phyloP scores from a whole-genome alignment of 2,329 filamentous ascomycete species.

The Talaromyces sp. region DNA sequence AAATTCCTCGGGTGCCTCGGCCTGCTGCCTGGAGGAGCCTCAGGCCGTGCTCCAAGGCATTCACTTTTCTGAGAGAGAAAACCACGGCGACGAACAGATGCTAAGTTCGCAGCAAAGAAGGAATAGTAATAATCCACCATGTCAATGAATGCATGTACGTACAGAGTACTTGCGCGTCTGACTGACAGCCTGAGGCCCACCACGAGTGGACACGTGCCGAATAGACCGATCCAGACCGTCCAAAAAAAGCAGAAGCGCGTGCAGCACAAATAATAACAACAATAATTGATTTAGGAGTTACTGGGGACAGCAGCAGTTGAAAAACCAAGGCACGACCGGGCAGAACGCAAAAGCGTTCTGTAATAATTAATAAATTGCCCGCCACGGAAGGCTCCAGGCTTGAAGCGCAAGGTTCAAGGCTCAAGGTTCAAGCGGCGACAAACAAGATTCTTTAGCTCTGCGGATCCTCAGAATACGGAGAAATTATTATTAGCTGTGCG shows the following conservation, averaged over 20 bases:
- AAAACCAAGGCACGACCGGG: not conserved
- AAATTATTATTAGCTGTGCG: too few species aligned
- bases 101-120: not conserved
- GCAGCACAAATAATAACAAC: not conserved
- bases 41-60: not conserved
- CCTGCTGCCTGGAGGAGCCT: not conserved
- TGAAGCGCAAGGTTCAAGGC: too few species aligned
- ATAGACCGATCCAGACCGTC: slow-evolving; percentile 6
- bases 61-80: not conserved
- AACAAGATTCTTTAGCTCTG: not conserved
- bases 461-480: not conserved
- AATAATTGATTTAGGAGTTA: too few species aligned
- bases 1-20: not conserved
- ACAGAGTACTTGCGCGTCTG: too few species aligned
- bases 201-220: slow-evolving; percentile 2
- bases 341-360: not conserved
- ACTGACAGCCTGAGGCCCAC: slow-evolving; percentile 3
- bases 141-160: too few species aligned
- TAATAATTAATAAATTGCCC: not conserved
- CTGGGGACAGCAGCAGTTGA: too few species aligned
- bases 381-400: too few species aligned
- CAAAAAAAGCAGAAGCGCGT: not conserved
- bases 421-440: not conserved
- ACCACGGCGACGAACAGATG: not conserved
- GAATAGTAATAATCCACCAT: not conserved